Evolutionary conservation across 805 yeast species (phyloP).

Genomic region (Metschnikowia peoriensis): DNA sequence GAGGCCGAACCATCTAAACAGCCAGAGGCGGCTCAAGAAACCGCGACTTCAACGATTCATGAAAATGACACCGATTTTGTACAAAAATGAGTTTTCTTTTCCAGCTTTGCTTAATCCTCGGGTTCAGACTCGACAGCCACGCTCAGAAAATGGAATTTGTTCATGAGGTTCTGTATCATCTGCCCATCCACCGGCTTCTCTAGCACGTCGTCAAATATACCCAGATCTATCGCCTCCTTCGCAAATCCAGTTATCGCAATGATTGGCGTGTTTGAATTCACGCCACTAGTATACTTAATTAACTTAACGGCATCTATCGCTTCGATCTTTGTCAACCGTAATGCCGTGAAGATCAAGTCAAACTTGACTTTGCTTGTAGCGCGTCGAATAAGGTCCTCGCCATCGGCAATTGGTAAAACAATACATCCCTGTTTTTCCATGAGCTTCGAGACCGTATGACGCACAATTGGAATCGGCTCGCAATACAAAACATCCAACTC

Average conservation of each 20-base stretch:
- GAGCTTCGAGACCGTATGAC: slow-evolving; percentile 62
- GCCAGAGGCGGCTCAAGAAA: background rate
- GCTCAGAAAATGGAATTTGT: slow-evolving; percentile 11
- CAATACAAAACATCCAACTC: slow-evolving; percentile 73
- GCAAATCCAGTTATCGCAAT: slow-evolving; percentile 72
- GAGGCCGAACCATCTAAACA: background rate
- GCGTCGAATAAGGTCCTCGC: slow-evolving; percentile 78
- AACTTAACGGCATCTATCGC: slow-evolving; percentile 76
- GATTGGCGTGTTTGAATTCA: slow-evolving; percentile 75
- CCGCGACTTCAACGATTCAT: background rate
- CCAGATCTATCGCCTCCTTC: slow-evolving; percentile 57
- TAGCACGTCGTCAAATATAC: slow-evolving; percentile 63
- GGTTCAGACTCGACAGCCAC: slow-evolving; percentile 19
- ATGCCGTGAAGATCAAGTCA: slow-evolving; percentile 78
- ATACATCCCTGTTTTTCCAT: slow-evolving; percentile 73
- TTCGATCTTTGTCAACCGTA: slow-evolving; percentile 63
- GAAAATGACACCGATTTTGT: background rate
- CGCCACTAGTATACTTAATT: slow-evolving; percentile 69
- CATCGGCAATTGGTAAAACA: slow-evolving; percentile 72
- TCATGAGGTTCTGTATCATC: slow-evolving; percentile 12
- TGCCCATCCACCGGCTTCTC: slow-evolving; percentile 60
- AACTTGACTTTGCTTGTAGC: slow-evolving; percentile 82
- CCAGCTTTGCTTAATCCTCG: slow-evolving; percentile 5
- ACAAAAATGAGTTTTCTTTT: background rate
- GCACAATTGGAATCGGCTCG: slow-evolving; percentile 81